Percentiles rank a stretch among this genome's conserved stretches.
Conservation (phyloP, 495 filamentous ascomycete genomes). For the Immersiella caudata region DNA sequence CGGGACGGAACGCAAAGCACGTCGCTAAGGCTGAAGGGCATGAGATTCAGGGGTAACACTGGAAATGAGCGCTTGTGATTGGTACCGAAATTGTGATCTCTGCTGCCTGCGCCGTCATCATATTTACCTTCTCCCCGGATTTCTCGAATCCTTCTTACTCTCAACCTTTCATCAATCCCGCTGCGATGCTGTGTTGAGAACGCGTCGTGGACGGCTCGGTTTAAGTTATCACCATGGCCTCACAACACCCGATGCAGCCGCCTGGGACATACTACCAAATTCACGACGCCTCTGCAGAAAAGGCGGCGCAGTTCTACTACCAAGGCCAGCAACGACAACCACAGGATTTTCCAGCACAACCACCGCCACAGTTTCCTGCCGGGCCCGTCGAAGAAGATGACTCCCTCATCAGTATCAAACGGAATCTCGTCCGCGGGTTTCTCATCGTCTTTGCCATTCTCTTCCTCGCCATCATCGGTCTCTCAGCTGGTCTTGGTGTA, state of each 20-base stretch:
- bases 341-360: neutral
- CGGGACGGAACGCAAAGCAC: neutral
- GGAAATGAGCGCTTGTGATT: neutral
- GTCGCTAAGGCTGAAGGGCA: neutral
- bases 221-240: too few species aligned
- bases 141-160: too few species aligned
- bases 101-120: too few species aligned
- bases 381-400: neutral
- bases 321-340: too few species aligned
- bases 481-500: slow-evolving; percentile 35
- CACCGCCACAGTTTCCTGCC: neutral
- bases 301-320: neutral
- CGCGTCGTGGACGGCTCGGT: too few species aligned
- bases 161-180: too few species aligned
- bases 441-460: slow-evolving; percentile 17
- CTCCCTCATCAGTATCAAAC: slow-evolving; percentile 23
- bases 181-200: too few species aligned
- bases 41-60: neutral
- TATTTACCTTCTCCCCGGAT: too few species aligned
- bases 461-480: slow-evolving; percentile 30
- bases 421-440: slow-evolving; percentile 23
- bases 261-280: neutral
- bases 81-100: too few species aligned
- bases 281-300: neutral
- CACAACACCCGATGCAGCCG: too few species aligned